phyloP scores from a whole-genome alignment of 1,284 basidiomycete species.

The Boletellus deceptivus region DNA sequence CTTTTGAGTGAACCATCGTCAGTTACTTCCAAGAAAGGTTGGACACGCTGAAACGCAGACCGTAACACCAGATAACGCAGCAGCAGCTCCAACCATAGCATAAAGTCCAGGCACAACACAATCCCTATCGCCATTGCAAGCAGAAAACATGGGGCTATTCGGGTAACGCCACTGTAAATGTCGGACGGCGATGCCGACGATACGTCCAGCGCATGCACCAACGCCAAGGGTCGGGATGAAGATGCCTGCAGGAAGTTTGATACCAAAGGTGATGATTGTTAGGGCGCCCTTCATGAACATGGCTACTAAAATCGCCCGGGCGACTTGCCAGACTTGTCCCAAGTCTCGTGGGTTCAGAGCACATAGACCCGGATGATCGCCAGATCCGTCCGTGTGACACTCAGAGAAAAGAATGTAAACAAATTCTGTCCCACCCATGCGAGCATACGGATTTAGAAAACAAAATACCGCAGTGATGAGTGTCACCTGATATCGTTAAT shows the following conservation, averaged over 20 bases:
- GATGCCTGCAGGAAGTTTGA: slow-evolving; percentile 92
- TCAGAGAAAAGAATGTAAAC: slow-evolving; percentile 91
- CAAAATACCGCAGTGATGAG: slow-evolving; percentile 73
- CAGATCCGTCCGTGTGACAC: slow-evolving; percentile 58
- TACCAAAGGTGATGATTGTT: slow-evolving; percentile 92
- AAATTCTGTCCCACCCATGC: slow-evolving; percentile 94
- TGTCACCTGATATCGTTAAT: slow-evolving; percentile 57
- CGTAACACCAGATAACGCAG: slow-evolving; percentile 85
- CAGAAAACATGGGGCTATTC: slow-evolving; percentile 57
- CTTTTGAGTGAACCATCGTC: slow-evolving; percentile 35
- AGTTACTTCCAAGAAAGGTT: slow-evolving; percentile 4
- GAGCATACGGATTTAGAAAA: slow-evolving; percentile 88
- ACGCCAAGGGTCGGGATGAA: slow-evolving; percentile 97
- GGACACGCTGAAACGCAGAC: slow-evolving; percentile 39
- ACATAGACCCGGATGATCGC: slow-evolving; percentile 72
- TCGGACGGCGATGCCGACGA: slow-evolving; percentile 84
- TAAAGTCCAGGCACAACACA: slow-evolving; percentile 86
- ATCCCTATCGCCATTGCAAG: slow-evolving; percentile 62
- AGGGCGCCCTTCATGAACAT: slow-evolving; percentile 81
- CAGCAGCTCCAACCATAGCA: slow-evolving; percentile 91
- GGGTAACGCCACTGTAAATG: slow-evolving; percentile 73
- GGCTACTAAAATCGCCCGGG: slow-evolving; percentile 67
- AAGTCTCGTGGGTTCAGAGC: slow-evolving; percentile 58
- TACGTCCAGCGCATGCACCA: slow-evolving; percentile 93
- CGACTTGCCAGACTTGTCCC: slow-evolving; percentile 62